Evolutionary conservation across 768 basidiomycete species (phyloP), one percentile per base, ranked within the genome.

Genomic region (Rhodotorula graminis): DNA sequence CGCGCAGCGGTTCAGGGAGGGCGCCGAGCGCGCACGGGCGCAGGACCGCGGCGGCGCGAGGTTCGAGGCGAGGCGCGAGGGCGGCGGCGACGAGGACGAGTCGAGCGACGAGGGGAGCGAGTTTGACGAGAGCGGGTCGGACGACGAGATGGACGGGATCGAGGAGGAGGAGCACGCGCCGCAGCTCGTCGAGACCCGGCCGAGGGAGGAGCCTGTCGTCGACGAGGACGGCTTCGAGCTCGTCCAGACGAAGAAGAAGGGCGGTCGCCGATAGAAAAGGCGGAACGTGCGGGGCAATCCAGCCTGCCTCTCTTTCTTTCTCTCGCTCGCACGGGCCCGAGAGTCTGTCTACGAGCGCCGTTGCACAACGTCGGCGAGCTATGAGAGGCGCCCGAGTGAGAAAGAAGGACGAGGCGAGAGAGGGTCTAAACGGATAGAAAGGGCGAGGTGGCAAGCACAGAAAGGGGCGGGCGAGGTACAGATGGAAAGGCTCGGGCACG

Each of bases 171-270:
- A 86, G 44, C 44, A 46, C 11, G 85, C 84, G 53, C 50, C 57
- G 3, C 57, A 23, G 85, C 71, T 69, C 15, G 61, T 77, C 60
- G 64, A 77, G 44, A 25, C 57, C 14, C 33, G 65, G 29, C 63
- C 44, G 14, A 57, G 58, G 55, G 80, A 70, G 81, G 88, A 89
- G 77, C 89, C 90, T 0, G 86, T 91, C 63, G 84, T 94, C 0
- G 94, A 97, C 77, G 90, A 93, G 72, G 93, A 98, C 70, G 94
- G 94, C 1, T 98, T 98, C 79, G 92, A 89, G 7, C 79, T 89
- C 63, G 91, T 98, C 5, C 80, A 82, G 75, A 42, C 71, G 3
- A 72, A 72, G 67, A 78, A 79, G 62, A 83, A 82, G 77, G 80
- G 81, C 15, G 77, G 77, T 42, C 73, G 76, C 60, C 49, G 74